A percentile compares a stretch with the other conserved stretches of the same genome.
These are phyloP conservation scores for Mucor lusitanicus DNA, from an alignment of 371 early-diverging fungal species.

Conservation along the genomic window DNA sequence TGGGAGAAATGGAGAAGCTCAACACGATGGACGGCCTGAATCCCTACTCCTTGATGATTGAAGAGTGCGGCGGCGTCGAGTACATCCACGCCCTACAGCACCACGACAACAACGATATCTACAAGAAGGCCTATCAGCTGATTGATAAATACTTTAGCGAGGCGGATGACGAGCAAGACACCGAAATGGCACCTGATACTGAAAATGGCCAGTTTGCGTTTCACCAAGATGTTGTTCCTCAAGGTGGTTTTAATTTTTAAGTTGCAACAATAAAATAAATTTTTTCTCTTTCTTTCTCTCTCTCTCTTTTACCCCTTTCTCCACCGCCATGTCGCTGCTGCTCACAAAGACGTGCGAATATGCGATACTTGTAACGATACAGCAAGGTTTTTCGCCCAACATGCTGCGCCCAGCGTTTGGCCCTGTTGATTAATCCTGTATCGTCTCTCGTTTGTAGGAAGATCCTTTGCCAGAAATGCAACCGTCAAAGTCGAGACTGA, in stretches of 20 bases:
- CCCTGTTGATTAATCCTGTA: background rate
- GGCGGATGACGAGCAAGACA: constrained; percentile 70
- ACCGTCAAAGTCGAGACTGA: constrained; percentile 34
- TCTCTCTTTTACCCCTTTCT: background rate
- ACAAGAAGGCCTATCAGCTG: constrained; percentile 89
- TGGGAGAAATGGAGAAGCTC: constrained; percentile 47
- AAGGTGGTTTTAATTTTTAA: constrained; percentile 74
- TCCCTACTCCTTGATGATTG: constrained; percentile 82
- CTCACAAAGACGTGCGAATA: constrained; percentile 53
- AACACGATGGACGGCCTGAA: constrained; percentile 66
- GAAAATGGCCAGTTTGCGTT: constrained; percentile 63
- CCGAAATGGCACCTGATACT: constrained; percentile 54
- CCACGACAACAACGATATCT: constrained; percentile 92
- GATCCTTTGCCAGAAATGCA: constrained; percentile 30
- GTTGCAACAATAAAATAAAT: background rate
- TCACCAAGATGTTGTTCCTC: constrained; percentile 61
- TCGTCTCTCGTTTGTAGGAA: background rate
- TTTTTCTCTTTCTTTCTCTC: background rate
- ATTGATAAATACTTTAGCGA: constrained; percentile 94
- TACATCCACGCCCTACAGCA: constrained; percentile 88
- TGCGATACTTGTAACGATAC: constrained; percentile 46
- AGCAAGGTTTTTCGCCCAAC: constrained; percentile 41
- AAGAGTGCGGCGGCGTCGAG: constrained; percentile 92
- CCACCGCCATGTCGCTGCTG: constrained; percentile 36
- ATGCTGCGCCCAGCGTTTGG: too few relatives aligned